Base-by-base conservation (phyloP, 192 early-diverging fungal genomes). In the Cladochytrium replicatum region DNA sequence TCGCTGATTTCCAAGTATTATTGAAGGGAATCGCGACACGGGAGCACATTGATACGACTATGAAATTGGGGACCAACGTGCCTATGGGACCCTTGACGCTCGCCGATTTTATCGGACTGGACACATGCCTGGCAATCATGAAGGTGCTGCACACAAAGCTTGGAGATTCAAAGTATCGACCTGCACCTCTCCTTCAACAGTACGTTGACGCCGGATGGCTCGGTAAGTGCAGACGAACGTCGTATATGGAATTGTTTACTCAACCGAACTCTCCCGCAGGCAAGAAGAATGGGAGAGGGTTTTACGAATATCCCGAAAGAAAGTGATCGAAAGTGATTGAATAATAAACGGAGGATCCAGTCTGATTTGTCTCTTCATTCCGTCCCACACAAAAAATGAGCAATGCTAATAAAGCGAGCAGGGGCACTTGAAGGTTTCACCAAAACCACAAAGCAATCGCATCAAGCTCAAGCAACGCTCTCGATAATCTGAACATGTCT, bases 61-160 rank as follows among this genome's bases (percentile, higher is more conserved):
- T 98, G 95, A 92, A 90, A 64, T 69, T 98, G 15, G 95, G 95
- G 34, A 57, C 47, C 11, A 98, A 97, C 66, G 83, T 80, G 55
- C 94, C 94, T 4, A 98, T 98, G 94, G 95, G 95, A 23, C 95
- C 95, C 17, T 75, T 98, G 44, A 88, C 86, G 1, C 76, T 98
- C 42, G 95, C 91, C 13, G 95, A 98, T 64, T 94, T 96, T 62
- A 98, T 98, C 63, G 95, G 95, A 31, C 65, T 98, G 37, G 95
- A 98, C 60, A 98, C 95, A 0, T 98, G 95, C 65, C 65, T 98
- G 52, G 84, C 95, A 6, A 98, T 98, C 54, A 93, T 98, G 91
- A 77, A 83, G 54, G 92, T 98, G 6, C 73, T 94, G 30, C 86
- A 94, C 65, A 67, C 73, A 22, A 83, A 92, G 54, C 75, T 90